Evolutionary conservation across 176 grass and related monocot species (phyloP).

Genomic region (Oryza longistaminata): DNA sequence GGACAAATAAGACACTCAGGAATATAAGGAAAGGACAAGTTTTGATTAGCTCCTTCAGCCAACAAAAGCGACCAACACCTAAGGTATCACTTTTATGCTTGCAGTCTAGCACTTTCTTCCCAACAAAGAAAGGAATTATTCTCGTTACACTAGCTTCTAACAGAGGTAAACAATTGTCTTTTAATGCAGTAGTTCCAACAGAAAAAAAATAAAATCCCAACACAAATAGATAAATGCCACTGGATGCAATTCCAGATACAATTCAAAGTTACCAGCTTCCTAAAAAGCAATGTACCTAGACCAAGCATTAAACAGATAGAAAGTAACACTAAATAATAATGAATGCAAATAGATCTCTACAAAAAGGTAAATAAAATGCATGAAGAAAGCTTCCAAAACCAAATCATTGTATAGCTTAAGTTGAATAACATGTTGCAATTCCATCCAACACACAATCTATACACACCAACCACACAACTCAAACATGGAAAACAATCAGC

Average conservation of each 20-base stretch:
- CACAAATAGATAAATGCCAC: background rate
- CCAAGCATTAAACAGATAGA: background rate
- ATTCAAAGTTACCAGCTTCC: background rate
- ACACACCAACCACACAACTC: background rate
- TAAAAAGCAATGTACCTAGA: background rate
- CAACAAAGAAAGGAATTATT: background rate
- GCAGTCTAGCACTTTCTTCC: background rate
- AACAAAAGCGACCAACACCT: background rate
- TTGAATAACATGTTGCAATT: background rate
- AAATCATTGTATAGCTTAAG: background rate
- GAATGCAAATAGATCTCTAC: background rate
- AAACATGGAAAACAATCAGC: background rate
- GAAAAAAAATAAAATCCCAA: background rate
- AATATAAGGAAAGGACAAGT: background rate
- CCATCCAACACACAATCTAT: background rate
- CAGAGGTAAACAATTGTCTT: background rate
- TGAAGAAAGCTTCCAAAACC: background rate
- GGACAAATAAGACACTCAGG: background rate
- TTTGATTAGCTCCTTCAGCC: background rate
- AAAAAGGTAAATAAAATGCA: background rate
- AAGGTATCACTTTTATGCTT: slow-evolving; percentile 11
- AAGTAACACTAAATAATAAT: slow-evolving; percentile 1
- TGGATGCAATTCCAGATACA: background rate
- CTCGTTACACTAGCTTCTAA: background rate
- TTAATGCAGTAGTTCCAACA: background rate